phyloP scores from a whole-genome alignment of 2,329 filamentous ascomycete genomes.

The Colletotrichum tamarilloi region DNA sequence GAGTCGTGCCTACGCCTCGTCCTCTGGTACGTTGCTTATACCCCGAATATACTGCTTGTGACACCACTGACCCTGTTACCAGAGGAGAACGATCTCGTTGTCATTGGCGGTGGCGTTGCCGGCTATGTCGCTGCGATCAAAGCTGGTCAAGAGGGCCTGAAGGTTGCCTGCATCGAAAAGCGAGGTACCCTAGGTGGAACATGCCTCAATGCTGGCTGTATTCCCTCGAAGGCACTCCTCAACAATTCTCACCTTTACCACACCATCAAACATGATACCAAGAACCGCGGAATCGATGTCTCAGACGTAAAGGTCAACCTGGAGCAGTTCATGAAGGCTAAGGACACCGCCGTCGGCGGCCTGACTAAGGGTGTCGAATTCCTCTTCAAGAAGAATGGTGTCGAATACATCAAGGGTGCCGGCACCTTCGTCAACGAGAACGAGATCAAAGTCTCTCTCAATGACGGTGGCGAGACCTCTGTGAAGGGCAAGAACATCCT shows the following conservation, averaged over 20 bases:
- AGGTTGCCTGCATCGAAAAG: slow-evolving; percentile 99
- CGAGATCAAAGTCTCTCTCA: slow-evolving; percentile 89
- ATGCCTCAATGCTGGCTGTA: slow-evolving; percentile 98
- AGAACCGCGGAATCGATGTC: slow-evolving; percentile 97
- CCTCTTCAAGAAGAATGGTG: slow-evolving; percentile 98
- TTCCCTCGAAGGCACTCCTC: slow-evolving; percentile 98
- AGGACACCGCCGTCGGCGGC: slow-evolving; percentile 88
- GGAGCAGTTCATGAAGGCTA: slow-evolving; percentile 96
- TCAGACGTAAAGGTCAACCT: slow-evolving; percentile 97
- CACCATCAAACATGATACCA: slow-evolving; percentile 95
- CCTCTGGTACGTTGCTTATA: slow-evolving; percentile 58
- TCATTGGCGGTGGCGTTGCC: slow-evolving; percentile 97
- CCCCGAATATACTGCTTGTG: background rate
- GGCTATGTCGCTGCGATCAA: slow-evolving; percentile 99
- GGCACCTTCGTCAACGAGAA: slow-evolving; percentile 89
- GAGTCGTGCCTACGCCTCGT: slow-evolving; percentile 69
- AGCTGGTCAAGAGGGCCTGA: slow-evolving; percentile 95
- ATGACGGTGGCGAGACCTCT: slow-evolving; percentile 90
- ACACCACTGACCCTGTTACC: slow-evolving; percentile 39
- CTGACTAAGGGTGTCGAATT: slow-evolving; percentile 98
- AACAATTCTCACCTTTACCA: slow-evolving; percentile 99
- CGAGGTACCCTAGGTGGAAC: slow-evolving; percentile 94
- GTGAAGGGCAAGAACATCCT: slow-evolving; percentile 96
- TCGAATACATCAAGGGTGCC: slow-evolving; percentile 96
- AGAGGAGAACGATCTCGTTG: slow-evolving; percentile 97